Evolutionary conservation across 495 filamentous ascomycete genomes (phyloP).

Genomic region (Hypoxylon lenormandii): DNA sequence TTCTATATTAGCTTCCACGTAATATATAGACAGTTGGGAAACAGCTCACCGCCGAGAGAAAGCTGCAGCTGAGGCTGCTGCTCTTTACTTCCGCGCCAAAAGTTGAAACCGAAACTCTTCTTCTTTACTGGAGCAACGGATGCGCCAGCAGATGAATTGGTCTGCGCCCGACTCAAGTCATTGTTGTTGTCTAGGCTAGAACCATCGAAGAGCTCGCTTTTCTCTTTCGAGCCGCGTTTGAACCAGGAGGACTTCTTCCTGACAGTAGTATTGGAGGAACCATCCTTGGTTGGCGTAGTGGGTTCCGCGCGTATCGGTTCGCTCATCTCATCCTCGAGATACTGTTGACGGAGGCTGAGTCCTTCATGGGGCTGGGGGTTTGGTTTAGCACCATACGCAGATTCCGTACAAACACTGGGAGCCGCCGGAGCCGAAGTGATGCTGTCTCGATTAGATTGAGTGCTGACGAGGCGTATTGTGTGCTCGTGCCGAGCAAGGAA

Average conservation of each 20-base stretch:
- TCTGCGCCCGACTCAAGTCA: slow-evolving; percentile 26
- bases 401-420: slow-evolving; percentile 69
- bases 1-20: slow-evolving; percentile 22
- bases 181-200: slow-evolving; percentile 14
- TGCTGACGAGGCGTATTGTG: slow-evolving; percentile 65
- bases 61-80: slow-evolving; percentile 50
- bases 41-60: slow-evolving; percentile 54
- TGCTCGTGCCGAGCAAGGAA: slow-evolving; percentile 54
- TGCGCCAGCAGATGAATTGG: slow-evolving; percentile 20
- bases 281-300: background rate
- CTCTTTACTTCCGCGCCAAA: slow-evolving; percentile 61
- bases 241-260: slow-evolving; percentile 77
- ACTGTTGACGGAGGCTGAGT: slow-evolving; percentile 38
- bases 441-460: slow-evolving; percentile 47
- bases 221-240: slow-evolving; percentile 65
- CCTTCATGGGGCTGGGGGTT: slow-evolving; percentile 15
- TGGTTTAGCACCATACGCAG: slow-evolving; percentile 31
- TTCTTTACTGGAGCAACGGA: slow-evolving; percentile 52
- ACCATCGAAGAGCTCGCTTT: slow-evolving; percentile 43
- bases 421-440: slow-evolving; percentile 52
- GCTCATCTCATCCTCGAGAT: slow-evolving; percentile 36
- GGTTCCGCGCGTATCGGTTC: slow-evolving; percentile 6
- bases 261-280: slow-evolving; percentile 10
- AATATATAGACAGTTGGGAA: background rate
- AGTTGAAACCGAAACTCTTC: slow-evolving; percentile 60